phyloP scores from a whole-genome alignment of 2,329 filamentous ascomycete species.

The Alternaria viburni region DNA sequence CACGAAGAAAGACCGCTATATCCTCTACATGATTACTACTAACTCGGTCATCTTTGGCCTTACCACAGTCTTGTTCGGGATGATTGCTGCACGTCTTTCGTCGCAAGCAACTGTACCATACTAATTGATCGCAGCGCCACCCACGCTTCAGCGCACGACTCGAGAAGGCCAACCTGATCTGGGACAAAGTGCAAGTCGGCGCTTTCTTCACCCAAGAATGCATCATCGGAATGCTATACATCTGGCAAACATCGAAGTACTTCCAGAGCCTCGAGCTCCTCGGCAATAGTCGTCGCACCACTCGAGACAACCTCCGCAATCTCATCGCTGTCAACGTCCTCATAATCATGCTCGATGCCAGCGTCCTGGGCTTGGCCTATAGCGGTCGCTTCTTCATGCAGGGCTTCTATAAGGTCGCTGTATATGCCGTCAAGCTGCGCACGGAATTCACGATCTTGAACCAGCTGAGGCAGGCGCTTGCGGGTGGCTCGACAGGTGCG shows the following conservation, averaged over 20 bases:
- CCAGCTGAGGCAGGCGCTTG: slow-evolving; percentile 23
- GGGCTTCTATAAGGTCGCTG: slow-evolving; percentile 47
- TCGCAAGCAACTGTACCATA: background rate
- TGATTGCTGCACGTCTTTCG: slow-evolving; percentile 50
- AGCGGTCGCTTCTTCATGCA: slow-evolving; percentile 48
- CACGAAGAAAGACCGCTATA: slow-evolving; percentile 37
- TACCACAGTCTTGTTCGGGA: slow-evolving; percentile 60
- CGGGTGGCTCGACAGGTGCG: background rate
- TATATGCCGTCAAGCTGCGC: slow-evolving; percentile 56
- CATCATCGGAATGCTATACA: slow-evolving; percentile 52
- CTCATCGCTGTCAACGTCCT: slow-evolving; percentile 50
- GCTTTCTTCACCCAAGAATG: slow-evolving; percentile 51
- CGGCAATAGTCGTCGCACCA: slow-evolving; percentile 12
- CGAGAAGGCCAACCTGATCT: slow-evolving; percentile 20
- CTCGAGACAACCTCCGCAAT: slow-evolving; percentile 31
- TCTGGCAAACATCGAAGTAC: slow-evolving; percentile 57
- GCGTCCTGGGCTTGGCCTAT: slow-evolving; percentile 49
- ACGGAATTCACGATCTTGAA: slow-evolving; percentile 62
- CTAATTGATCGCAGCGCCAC: slow-evolving; percentile 21
- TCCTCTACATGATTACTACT: slow-evolving; percentile 62
- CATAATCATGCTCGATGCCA: slow-evolving; percentile 50
- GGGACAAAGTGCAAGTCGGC: slow-evolving; percentile 51
- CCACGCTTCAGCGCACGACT: slow-evolving; percentile 17
- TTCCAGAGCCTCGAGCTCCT: slow-evolving; percentile 34
- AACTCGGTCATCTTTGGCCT: slow-evolving; percentile 61